Evolutionary conservation across 1,284 basidiomycete species (phyloP), one percentile per base, ranked within the genome.

Genomic region (Acaromyces ingoldii): DNA sequence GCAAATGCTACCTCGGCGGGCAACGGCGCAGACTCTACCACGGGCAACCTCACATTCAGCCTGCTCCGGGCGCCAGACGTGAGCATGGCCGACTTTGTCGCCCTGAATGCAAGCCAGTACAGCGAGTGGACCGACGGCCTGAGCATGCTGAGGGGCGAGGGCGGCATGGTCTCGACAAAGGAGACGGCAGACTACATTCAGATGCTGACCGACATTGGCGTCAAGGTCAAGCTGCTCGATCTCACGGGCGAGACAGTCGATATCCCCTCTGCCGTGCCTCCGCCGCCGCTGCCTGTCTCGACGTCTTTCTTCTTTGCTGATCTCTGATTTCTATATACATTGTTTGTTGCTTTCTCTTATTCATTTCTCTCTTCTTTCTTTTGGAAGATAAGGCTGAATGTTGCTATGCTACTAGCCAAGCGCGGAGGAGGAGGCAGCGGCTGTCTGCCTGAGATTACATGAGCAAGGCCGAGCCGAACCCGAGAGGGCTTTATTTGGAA

Each of bases 51-150:
- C 29, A 49, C 54, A 5, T 67, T 71, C 53, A 66, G 60, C 42
- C 46, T 68, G 39, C 34, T 68, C 31, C 55, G 60, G 28, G 53
- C 63, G 15, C 60, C 65, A 4, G 67, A 69, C 30, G 53, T 46
- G 6, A 66, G 82, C 83, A 76, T 93, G 51, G 87, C 89, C 4
- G 89, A 95, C 74, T 82, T 89, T 60, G 86, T 91, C 64, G 89
- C 91, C 1, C 83, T 88, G 7, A 88, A 92, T 74, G 81, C 84
- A 48, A 85, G 86, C 17, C 81, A 88, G 40, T 91, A 89, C 82
- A 88, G 89, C 21, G 92, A 97, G 77, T 97, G 92, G 92, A 89
- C 89, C 0, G 92, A 97, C 74, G 92, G 91, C 2, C 77, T 97
- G 72, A 89, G 90, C 67, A 89, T 93, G 82, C 54, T 74, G 21